phyloP scores from a whole-genome alignment of 495 filamentous ascomycete genomes.

The Penicillium pulvis region DNA sequence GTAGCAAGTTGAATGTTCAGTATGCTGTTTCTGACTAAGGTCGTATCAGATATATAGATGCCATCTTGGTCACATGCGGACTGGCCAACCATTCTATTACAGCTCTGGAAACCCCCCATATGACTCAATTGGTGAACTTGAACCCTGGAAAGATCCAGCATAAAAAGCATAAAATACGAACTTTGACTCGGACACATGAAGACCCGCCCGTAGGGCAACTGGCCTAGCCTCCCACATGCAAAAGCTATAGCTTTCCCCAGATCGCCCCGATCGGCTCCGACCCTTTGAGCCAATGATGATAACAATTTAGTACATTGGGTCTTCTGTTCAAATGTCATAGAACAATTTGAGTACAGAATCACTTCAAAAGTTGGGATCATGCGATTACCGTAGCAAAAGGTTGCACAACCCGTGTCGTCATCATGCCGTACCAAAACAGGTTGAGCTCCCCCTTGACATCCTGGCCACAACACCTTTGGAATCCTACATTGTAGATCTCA shows the following conservation, averaged over 20 bases:
- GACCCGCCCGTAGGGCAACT: too few species aligned
- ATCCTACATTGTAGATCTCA: constrained; percentile 2
- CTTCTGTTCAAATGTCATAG: background rate
- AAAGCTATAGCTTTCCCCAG: constrained; percentile 1
- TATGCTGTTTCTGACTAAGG: too few species aligned
- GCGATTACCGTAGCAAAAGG: background rate
- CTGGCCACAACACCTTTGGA: background rate
- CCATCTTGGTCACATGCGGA: too few species aligned
- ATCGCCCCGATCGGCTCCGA: constrained; percentile 1
- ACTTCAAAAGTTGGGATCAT: background rate
- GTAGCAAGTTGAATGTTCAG: background rate
- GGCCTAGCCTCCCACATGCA: background rate
- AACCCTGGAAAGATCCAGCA: too few species aligned
- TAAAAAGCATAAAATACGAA: too few species aligned
- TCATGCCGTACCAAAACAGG: constrained; percentile 19
- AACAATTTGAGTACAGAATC: background rate
- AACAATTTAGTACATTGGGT: background rate
- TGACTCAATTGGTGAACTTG: too few species aligned
- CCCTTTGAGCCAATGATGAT: background rate
- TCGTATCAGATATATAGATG: too few species aligned
- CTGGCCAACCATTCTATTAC: too few species aligned
- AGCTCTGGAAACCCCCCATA: too few species aligned
- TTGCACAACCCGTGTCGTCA: constrained; percentile 16
- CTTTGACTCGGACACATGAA: too few species aligned
- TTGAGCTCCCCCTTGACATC: constrained; percentile 9